These are phyloP conservation scores for Silene conica DNA, from an alignment of 148 eudicot species.

Conservation along the genomic window DNA sequence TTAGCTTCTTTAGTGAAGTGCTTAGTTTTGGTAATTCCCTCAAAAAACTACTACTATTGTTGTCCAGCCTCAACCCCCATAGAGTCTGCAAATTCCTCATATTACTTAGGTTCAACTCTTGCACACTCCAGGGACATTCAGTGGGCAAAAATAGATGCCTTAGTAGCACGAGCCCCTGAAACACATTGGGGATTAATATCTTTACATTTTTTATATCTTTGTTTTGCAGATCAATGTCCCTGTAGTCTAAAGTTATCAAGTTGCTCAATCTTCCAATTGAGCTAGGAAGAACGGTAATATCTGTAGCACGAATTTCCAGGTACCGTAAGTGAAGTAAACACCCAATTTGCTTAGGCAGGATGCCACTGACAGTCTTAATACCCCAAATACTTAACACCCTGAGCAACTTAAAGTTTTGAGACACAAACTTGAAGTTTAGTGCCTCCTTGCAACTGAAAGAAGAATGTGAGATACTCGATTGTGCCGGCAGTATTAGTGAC, in stretches of 20 bases:
- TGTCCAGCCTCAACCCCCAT: slow-evolving; percentile 20
- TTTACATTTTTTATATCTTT: not conserved
- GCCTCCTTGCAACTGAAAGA: not conserved
- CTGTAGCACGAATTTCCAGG: slow-evolving; percentile 12
- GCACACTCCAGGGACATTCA: slow-evolving; percentile 15
- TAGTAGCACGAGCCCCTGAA: slow-evolving; percentile 13
- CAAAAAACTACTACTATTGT: not conserved
- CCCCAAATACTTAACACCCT: slow-evolving; percentile 15
- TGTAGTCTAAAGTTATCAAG: slow-evolving; percentile 15
- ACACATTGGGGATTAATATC: slow-evolving; percentile 8
- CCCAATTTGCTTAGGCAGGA: slow-evolving; percentile 15
- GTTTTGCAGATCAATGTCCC: not conserved
- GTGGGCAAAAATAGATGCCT: slow-evolving; percentile 4
- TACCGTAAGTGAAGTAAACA: slow-evolving; percentile 19
- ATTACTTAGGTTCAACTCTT: slow-evolving; percentile 5
- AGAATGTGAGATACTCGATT: not conserved
- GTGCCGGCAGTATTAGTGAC: slow-evolving; percentile 11
- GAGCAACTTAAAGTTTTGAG: slow-evolving; percentile 18
- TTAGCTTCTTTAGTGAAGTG: slow-evolving; percentile 15
- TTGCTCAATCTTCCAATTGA: slow-evolving; percentile 9
- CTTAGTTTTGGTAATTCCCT: slow-evolving; percentile 16
- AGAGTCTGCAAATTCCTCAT: slow-evolving; percentile 17
- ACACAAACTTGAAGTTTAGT: not conserved
- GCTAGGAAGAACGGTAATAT: slow-evolving; percentile 12
- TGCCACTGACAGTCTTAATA: slow-evolving; percentile 6